phyloP scores from a whole-genome alignment of 257 asterid genomes.

The Plectranthus barbatus region DNA sequence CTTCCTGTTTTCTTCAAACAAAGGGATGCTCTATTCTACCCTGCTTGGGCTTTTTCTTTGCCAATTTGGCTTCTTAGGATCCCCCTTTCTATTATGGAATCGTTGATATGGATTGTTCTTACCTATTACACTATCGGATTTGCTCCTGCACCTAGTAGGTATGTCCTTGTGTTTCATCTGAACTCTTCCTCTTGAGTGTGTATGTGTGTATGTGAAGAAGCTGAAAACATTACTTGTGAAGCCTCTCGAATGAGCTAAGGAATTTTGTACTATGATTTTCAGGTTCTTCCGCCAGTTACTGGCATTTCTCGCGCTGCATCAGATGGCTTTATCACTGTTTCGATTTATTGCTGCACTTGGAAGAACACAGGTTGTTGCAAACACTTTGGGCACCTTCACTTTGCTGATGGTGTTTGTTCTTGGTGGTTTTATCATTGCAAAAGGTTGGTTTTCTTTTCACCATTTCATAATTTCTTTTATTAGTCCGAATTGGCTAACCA shows the following conservation, averaged over 20 bases:
- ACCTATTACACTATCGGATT: conserved; percentile 93
- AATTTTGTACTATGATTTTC: conserved; percentile 9
- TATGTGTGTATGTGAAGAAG: no score
- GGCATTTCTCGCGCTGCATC: conserved; percentile 79
- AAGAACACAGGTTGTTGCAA: conserved; percentile 75
- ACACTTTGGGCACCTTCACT: conserved; percentile 75
- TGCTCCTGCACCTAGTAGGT: conserved; percentile 82
- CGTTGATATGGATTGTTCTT: conserved; percentile 78
- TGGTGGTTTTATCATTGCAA: conserved; percentile 84
- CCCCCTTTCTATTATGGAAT: conserved; percentile 81
- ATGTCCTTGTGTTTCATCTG: conserved; percentile 12
- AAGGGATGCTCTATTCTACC: conserved; percentile 76
- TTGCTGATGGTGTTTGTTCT: conserved; percentile 81
- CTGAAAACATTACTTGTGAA: background rate
- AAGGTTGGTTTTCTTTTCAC: conserved; percentile 40
- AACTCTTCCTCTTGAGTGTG: background rate
- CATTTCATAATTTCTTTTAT: background rate
- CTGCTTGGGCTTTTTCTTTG: conserved; percentile 94
- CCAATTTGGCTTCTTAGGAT: conserved; percentile 85
- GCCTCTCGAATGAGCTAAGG: background rate
- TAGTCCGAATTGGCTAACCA: no score
- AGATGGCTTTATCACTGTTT: conserved; percentile 88
- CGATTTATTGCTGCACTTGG: conserved; percentile 78
- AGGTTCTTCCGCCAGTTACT: conserved; percentile 83
- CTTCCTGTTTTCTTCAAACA: conserved; percentile 93